A percentile compares a stretch with the other conserved stretches of the same genome.
Evolutionary conservation across 2,329 filamentous ascomycete species (phyloP).

Genomic region (Colletotrichum sp.): DNA sequence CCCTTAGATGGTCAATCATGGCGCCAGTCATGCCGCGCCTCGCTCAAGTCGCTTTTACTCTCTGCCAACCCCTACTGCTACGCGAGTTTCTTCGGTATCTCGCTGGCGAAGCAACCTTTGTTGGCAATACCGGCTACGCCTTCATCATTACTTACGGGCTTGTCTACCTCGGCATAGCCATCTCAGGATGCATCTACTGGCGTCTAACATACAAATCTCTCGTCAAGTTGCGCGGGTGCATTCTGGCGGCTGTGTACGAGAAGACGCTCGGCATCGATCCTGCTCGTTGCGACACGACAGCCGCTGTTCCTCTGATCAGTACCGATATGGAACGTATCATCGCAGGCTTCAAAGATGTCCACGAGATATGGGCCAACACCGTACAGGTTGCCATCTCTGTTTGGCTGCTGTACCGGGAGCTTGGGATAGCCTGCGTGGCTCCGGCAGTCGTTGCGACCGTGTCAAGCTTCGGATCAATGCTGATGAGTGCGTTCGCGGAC

Average conservation of each 20-base stretch:
- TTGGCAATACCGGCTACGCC: slow-evolving; percentile 38
- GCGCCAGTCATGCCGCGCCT: slow-evolving; percentile 38
- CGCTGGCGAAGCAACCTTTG: background rate
- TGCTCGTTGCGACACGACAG: slow-evolving; percentile 31
- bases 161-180: slow-evolving; percentile 44
- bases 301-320: slow-evolving; percentile 51
- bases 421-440: background rate
- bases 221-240: slow-evolving; percentile 32
- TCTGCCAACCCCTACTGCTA: slow-evolving; percentile 44
- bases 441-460: slow-evolving; percentile 35
- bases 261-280: slow-evolving; percentile 42
- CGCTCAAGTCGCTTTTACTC: slow-evolving; percentile 33
- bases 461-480: background rate
- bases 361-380: slow-evolving; percentile 44
- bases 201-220: slow-evolving; percentile 35
- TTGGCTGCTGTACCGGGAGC: slow-evolving; percentile 49
- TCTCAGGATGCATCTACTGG: slow-evolving; percentile 41
- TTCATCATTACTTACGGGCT: slow-evolving; percentile 44
- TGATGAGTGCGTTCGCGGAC: background rate
- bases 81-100: slow-evolving; percentile 31
- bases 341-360: slow-evolving; percentile 35
- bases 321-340: slow-evolving; percentile 50
- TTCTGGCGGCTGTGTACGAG: slow-evolving; percentile 52
- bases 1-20: slow-evolving; percentile 13
- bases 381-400: slow-evolving; percentile 48